These are phyloP conservation scores for Falciphora oryzae DNA, from an alignment of 2,329 filamentous ascomycete species.

Conservation along the genomic window DNA sequence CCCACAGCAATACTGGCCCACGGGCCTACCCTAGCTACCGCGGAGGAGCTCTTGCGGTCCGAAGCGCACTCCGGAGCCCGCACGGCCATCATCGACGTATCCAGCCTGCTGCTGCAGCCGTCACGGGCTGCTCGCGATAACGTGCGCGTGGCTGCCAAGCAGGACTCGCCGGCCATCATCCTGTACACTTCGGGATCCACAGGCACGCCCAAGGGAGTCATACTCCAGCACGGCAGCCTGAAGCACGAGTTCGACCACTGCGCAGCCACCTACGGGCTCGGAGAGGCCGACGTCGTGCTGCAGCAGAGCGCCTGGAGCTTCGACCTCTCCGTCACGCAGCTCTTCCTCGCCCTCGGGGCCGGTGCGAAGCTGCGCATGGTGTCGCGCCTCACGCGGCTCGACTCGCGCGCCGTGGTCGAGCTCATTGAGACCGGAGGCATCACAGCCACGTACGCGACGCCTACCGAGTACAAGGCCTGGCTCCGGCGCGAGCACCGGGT, in stretches of 20 bases:
- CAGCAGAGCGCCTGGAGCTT: slow-evolving; percentile 25
- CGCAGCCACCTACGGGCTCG: slow-evolving; percentile 15
- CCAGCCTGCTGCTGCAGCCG: not conserved
- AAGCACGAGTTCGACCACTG: slow-evolving; percentile 22
- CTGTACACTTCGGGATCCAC: slow-evolving; percentile 29
- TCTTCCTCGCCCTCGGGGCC: slow-evolving; percentile 27
- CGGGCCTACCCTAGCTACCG: not conserved
- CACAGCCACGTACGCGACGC: slow-evolving; percentile 18
- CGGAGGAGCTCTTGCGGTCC: not conserved
- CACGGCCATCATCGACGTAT: not conserved
- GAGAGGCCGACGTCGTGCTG: slow-evolving; percentile 21
- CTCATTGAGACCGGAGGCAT: slow-evolving; percentile 20
- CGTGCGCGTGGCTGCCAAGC: not conserved
- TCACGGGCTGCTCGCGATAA: not conserved
- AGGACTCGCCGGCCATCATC: slow-evolving; percentile 14
- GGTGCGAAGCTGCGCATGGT: slow-evolving; percentile 33
- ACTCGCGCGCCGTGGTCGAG: slow-evolving; percentile 19
- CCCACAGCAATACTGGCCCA: not conserved
- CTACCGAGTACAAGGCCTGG: slow-evolving; percentile 3
- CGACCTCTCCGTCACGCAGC: slow-evolving; percentile 32
- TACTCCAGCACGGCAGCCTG: slow-evolving; percentile 25
- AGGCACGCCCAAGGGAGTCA: slow-evolving; percentile 35
- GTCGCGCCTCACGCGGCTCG: slow-evolving; percentile 22
- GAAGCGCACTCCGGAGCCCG: not conserved
- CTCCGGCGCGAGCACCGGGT: slow-evolving; percentile 14